Percentiles rank a stretch among this genome's conserved stretches.
Conservation (phyloP, 148 eudicot species). For the Drosera capensis region DNA sequence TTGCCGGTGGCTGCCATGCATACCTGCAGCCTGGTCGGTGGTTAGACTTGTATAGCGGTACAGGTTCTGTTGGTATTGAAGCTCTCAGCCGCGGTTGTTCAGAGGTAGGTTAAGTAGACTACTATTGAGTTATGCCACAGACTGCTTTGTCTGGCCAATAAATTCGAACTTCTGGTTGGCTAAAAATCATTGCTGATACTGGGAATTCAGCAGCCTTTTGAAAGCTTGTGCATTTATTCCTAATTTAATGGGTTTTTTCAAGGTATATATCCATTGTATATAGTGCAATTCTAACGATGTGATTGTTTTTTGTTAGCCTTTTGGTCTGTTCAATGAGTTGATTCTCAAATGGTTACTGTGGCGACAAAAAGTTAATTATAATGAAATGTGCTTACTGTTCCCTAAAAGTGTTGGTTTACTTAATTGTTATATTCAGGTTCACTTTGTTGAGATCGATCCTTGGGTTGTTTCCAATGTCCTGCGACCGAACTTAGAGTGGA, state of each 20-base stretch:
- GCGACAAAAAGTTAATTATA: too few relatives aligned
- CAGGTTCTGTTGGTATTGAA: slow-evolving; percentile 95
- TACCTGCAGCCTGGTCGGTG: slow-evolving; percentile 83
- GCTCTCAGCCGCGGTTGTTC: slow-evolving; percentile 92
- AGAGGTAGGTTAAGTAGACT: slow-evolving; percentile 29
- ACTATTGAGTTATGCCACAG: background rate
- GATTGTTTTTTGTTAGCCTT: too few relatives aligned
- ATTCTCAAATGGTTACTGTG: too few relatives aligned
- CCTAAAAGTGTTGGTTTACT: slow-evolving; percentile 4
- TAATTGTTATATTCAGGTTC: slow-evolving; percentile 32
- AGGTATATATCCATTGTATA: too few relatives aligned
- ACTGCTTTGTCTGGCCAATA: background rate
- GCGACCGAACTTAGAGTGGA: slow-evolving; percentile 70
- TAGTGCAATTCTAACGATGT: too few relatives aligned
- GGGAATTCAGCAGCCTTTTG: too few relatives aligned
- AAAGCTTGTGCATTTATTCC: too few relatives aligned
- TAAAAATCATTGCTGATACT: too few relatives aligned
- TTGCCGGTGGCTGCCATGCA: slow-evolving; percentile 82
- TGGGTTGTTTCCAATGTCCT: slow-evolving; percentile 87
- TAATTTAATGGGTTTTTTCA: too few relatives aligned
- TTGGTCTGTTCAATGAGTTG: too few relatives aligned
- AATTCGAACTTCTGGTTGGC: too few relatives aligned
- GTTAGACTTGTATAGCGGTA: slow-evolving; percentile 93
- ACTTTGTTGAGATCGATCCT: slow-evolving; percentile 97
- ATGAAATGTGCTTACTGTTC: too few relatives aligned